Evolutionary conservation across 176 grass and related monocot genomes (phyloP).

Genomic region (Oryza meyeriana): DNA sequence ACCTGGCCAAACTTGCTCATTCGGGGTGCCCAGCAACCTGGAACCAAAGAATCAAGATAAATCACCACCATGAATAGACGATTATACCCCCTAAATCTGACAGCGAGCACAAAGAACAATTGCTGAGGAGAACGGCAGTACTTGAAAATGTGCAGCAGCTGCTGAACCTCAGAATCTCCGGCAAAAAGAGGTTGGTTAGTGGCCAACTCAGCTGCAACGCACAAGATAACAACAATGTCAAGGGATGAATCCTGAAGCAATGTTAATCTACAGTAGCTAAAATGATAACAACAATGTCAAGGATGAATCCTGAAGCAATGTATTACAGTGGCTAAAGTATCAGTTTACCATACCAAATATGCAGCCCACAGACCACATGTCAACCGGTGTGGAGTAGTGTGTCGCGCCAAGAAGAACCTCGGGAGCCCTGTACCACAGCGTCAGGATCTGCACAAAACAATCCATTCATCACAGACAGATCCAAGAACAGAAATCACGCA

Average conservation of each 20-base stretch:
- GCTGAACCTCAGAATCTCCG: conserved; percentile 90
- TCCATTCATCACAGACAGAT: background rate
- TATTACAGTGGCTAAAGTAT: too few relatives aligned
- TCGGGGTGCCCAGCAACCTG: conserved; percentile 91
- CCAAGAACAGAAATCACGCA: background rate
- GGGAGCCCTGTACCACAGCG: conserved; percentile 96
- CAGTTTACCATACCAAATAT: conserved; percentile 67
- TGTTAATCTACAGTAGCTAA: background rate
- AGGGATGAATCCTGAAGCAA: background rate
- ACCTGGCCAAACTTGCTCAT: conserved; percentile 86
- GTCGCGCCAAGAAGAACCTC: conserved; percentile 89
- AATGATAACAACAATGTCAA: too few relatives aligned
- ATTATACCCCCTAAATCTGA: background rate
- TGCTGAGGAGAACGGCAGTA: background rate
- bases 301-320: too few relatives aligned
- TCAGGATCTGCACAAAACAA: conserved; percentile 67
- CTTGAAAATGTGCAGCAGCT: conserved; percentile 98
- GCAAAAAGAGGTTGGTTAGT: conserved; percentile 73
- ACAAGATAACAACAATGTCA: conserved; percentile 3
- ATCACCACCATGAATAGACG: background rate
- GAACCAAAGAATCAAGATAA: background rate
- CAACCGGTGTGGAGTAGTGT: conserved; percentile 86
- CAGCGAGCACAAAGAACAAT: background rate
- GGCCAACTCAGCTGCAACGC: conserved; percentile 68
- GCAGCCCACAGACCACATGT: conserved; percentile 96